Percentiles rank a stretch among this genome's conserved stretches.
These are phyloP conservation scores for Ophiostoma novo-ulmi DNA, from an alignment of 2,329 filamentous ascomycete genomes.

Conservation along the genomic window DNA sequence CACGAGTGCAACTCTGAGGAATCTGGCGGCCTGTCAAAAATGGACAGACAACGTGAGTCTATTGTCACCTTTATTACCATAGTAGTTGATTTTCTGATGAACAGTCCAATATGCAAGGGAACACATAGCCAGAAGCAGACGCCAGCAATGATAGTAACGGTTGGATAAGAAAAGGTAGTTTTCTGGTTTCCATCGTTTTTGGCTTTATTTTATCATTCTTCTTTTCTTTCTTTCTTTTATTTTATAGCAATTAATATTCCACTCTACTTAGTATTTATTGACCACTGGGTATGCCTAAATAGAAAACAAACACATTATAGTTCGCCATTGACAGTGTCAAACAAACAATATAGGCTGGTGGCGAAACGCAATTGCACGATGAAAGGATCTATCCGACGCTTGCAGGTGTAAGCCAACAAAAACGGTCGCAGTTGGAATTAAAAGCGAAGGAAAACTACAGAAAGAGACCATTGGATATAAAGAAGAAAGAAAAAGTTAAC, in stretches of 20 bases:
- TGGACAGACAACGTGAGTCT: constrained; percentile 21
- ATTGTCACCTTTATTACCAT: not conserved
- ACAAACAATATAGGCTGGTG: not conserved
- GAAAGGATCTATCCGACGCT: not conserved
- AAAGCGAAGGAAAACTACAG: not conserved
- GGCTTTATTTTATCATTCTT: not conserved
- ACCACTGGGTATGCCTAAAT: no score
- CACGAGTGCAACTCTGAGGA: not conserved
- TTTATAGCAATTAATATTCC: not conserved
- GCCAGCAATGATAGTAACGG: not conserved
- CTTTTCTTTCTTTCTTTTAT: not conserved
- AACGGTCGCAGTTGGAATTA: not conserved
- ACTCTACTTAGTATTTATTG: not conserved
- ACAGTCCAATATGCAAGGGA: not conserved
- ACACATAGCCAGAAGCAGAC: not conserved
- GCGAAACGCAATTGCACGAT: not conserved
- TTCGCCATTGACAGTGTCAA: no score
- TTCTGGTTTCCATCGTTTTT: not conserved
- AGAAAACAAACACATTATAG: not conserved
- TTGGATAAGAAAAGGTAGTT: not conserved
- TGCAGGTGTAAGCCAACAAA: not conserved
- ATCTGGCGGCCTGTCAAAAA: constrained; percentile 6
- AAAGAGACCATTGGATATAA: not conserved
- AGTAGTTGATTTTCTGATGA: not conserved
- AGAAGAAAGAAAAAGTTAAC: not conserved